Base-by-base conservation (phyloP, 1,284 basidiomycete species). In the Rhodofomes roseus region DNA sequence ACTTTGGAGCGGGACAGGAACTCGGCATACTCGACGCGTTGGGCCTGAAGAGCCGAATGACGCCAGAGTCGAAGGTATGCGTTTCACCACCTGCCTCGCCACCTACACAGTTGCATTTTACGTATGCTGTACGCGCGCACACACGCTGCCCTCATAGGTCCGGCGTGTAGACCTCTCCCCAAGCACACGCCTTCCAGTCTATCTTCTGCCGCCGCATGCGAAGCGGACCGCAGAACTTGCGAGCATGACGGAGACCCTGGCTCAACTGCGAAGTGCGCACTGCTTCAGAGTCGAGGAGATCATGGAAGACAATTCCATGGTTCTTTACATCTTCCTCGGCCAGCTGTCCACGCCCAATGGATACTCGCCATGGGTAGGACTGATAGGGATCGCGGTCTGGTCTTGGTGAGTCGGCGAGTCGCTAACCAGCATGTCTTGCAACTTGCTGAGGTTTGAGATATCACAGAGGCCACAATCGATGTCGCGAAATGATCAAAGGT, bases 301-400 rank as follows among this genome's bases (percentile, higher is more conserved):
- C 4, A 16, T 51, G 14, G 57, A 48, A 1, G 29, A 50, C 36
- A 61, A 62, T 9, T 55, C 46, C 7, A 43, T 57, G 0, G 59
- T 61, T 22, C 43, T 64, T 8, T 67, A 71, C 50, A 54, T 72
- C 29, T 62, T 71, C 4, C 25, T 72, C 7, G 71, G 70, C 22
- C 66, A 58, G 53, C 57, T 64, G 8, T 48, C 48, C 7, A 51
- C 57, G 25, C 61, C 44, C 4, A 52, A 16, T 8, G 34, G 34
- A 16, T 34, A 48, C 2, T 37, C 60, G 14, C 68, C 66, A 6
- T 71, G 70, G 70, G 62, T 62, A 0, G 69, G 68, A 6, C 60
- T 73, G 16, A 54, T 65, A 8, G 70, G 71, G 16, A 41, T 72
- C 16, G 68, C 70, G 2, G 58, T 71, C 23, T 51, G 62, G 57